Conservation (phyloP, 306 rosid species). For the Alnus glutinosa region DNA sequence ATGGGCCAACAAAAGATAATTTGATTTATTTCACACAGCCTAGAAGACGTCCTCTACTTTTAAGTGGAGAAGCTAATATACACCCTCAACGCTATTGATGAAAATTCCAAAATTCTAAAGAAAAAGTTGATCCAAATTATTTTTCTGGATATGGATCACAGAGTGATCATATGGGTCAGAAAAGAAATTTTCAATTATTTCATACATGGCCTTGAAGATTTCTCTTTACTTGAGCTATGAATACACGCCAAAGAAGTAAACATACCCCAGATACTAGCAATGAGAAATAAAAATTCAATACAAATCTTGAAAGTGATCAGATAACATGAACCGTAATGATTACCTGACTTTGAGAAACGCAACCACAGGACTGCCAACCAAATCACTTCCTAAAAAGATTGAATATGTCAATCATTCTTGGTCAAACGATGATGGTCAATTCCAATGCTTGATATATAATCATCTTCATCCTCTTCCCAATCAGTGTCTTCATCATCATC, state of each 20-base stretch:
- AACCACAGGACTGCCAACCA: slow-evolving; percentile 20
- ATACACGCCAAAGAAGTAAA: background rate
- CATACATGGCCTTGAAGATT: background rate
- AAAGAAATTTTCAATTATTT: background rate
- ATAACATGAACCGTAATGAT: slow-evolving; percentile 5
- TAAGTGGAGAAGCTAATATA: too few species aligned
- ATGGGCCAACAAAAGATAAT: too few species aligned
- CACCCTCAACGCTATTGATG: background rate
- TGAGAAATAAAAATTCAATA: background rate
- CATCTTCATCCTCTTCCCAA: slow-evolving; percentile 38
- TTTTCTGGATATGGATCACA: background rate
- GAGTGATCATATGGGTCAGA: background rate
- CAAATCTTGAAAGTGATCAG: slow-evolving; percentile 18
- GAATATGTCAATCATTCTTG: slow-evolving; percentile 31
- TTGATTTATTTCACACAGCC: too few species aligned
- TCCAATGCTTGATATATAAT: slow-evolving; percentile 19
- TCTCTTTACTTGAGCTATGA: background rate
- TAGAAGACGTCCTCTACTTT: too few species aligned
- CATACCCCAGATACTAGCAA: background rate
- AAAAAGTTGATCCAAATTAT: background rate
- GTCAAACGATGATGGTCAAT: slow-evolving; percentile 22
- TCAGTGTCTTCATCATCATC: slow-evolving; percentile 26
- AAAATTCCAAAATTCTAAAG: background rate
- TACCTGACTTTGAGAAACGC: slow-evolving; percentile 33
- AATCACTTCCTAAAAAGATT: slow-evolving; percentile 14